Conservation (phyloP, 1,139 yeast species). For the Nadsonia commutata region DNA sequence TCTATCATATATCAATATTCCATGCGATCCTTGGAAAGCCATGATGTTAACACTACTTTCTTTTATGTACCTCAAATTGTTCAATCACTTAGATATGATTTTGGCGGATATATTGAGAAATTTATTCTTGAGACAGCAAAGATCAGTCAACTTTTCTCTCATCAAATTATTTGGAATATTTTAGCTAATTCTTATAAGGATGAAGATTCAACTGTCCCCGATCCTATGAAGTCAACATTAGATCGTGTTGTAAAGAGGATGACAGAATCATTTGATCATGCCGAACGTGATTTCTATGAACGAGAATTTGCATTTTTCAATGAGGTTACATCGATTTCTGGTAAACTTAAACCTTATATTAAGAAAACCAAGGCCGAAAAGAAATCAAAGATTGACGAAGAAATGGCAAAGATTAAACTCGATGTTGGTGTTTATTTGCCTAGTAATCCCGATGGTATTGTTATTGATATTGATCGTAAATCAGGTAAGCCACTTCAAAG, state of each 20-base stretch:
- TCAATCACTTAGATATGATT: slow-evolving; percentile 74
- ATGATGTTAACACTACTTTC: slow-evolving; percentile 78
- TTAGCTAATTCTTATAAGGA: slow-evolving; percentile 84
- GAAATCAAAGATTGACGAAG: slow-evolving; percentile 92
- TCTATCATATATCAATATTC: slow-evolving; percentile 71
- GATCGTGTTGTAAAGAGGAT: slow-evolving; percentile 61
- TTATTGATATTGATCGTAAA: slow-evolving; percentile 78
- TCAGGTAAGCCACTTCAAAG: slow-evolving; percentile 95
- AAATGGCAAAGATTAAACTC: slow-evolving; percentile 68
- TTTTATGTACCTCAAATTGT: slow-evolving; percentile 98
- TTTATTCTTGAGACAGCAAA: slow-evolving; percentile 87
- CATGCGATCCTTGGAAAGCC: slow-evolving; percentile 78
- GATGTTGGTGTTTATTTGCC: slow-evolving; percentile 86
- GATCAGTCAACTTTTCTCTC: slow-evolving; percentile 83
- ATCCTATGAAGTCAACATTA: slow-evolving; percentile 66
- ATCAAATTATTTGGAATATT: slow-evolving; percentile 97
- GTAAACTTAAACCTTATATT: slow-evolving; percentile 85
- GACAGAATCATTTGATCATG: slow-evolving; percentile 43
- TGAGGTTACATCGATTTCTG: slow-evolving; percentile 86
- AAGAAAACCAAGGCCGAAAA: slow-evolving; percentile 92
- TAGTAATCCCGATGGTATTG: slow-evolving; percentile 91
- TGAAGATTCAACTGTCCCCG: slow-evolving; percentile 65
- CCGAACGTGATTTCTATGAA: slow-evolving; percentile 56
- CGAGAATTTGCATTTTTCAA: slow-evolving; percentile 80
- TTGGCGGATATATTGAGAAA: slow-evolving; percentile 70